These are phyloP conservation scores for Flueggea neowawraea DNA, from an alignment of 441 rosid genomes.

Conservation along the genomic window DNA sequence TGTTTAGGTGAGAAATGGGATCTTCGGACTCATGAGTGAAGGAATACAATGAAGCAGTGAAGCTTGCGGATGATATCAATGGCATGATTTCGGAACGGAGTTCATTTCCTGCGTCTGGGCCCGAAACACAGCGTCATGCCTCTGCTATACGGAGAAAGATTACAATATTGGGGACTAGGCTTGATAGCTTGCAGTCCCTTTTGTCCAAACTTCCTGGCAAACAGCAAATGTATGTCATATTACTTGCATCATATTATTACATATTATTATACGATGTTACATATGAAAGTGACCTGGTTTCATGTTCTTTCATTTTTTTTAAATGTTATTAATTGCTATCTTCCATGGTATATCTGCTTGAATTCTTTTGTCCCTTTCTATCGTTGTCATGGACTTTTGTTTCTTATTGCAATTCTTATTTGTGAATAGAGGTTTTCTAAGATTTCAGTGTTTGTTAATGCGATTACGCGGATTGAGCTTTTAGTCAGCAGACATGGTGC, in stretches of 20 bases:
- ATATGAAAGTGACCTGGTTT: too few species aligned
- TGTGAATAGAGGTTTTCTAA: too few species aligned
- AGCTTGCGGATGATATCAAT: constrained; percentile 76
- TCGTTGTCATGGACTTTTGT: background rate
- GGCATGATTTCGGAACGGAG: constrained; percentile 77
- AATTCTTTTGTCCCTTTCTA: background rate
- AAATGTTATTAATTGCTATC: too few species aligned
- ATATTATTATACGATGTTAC: too few species aligned
- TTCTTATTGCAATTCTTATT: background rate
- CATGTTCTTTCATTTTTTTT: too few species aligned
- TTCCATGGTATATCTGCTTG: background rate
- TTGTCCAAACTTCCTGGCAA: constrained; percentile 69
- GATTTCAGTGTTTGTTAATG: too few species aligned
- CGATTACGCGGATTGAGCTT: too few species aligned
- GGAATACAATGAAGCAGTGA: constrained; percentile 75
- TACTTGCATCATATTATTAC: too few species aligned
- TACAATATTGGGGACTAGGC: constrained; percentile 75
- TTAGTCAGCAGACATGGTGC: too few species aligned
- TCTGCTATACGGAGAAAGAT: constrained; percentile 90
- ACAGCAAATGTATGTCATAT: constrained; percentile 60
- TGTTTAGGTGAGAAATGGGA: constrained; percentile 38
- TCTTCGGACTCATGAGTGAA: constrained; percentile 82
- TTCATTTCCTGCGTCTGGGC: constrained; percentile 53
- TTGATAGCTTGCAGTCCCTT: constrained; percentile 75
- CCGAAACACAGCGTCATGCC: constrained; percentile 81